A percentile compares a stretch with the other conserved stretches of the same genome.
Conservation (phyloP, 306 rosid species). For the Sphenostylis stenocarpa region DNA sequence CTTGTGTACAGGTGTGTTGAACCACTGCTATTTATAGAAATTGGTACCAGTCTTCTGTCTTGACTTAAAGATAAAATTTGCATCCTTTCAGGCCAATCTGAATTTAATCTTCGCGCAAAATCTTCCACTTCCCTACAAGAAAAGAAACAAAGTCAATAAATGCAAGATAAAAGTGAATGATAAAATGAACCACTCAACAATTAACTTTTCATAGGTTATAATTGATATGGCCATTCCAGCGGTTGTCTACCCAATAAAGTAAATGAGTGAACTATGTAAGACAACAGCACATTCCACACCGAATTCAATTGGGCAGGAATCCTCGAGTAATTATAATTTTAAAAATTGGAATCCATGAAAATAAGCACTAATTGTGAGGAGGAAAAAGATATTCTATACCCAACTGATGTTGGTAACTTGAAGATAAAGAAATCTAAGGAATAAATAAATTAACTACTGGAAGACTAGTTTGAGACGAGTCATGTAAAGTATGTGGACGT, state of each 20-base stretch:
- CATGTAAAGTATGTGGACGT: background rate
- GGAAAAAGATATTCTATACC: background rate
- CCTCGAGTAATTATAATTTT: background rate
- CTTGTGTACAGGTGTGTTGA: conserved; percentile 54
- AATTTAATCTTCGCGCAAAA: conserved; percentile 84
- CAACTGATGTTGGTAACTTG: background rate
- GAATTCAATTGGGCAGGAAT: background rate
- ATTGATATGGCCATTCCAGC: background rate
- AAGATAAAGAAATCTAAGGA: background rate
- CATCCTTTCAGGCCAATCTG: conserved; percentile 92
- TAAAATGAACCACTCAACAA: background rate
- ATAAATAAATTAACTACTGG: background rate
- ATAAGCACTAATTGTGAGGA: background rate
- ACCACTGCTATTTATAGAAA: conserved; percentile 62
- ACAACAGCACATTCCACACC: background rate
- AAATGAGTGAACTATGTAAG: background rate
- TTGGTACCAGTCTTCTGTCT: conserved; percentile 66
- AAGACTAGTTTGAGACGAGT: background rate
- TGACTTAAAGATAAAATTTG: conserved; percentile 77
- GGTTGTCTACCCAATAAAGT: conserved; percentile 4
- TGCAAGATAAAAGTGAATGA: background rate
- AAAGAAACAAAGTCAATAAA: background rate
- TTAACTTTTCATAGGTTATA: background rate
- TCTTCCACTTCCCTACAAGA: conserved; percentile 82
- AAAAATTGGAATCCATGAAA: background rate